Conservation (phyloP, 1,139 yeast species). For the Geotrichum aggregatum region DNA sequence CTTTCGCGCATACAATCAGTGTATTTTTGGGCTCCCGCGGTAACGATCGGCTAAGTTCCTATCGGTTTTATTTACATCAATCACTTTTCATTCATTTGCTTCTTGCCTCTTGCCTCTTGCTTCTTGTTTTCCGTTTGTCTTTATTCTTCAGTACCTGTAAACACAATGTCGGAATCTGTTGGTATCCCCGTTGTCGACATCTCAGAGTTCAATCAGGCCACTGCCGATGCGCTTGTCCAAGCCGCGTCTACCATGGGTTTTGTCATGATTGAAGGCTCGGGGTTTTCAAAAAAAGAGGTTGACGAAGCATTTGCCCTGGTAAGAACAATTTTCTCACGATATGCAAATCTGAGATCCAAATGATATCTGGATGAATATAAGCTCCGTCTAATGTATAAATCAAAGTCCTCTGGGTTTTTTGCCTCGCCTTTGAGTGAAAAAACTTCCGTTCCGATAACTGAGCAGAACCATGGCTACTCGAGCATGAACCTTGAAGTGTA, state of each 20-base stretch:
- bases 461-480: conserved; percentile 61
- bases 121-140: neutral
- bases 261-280: conserved; percentile 68
- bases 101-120: neutral
- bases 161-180: conserved; percentile 2
- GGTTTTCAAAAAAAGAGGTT: conserved; percentile 56
- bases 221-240: conserved; percentile 52
- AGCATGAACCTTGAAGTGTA: conserved; percentile 56
- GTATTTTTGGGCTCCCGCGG: too few relatives aligned
- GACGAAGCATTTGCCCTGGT: conserved; percentile 47
- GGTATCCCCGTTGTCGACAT: conserved; percentile 45
- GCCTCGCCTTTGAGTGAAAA: conserved; percentile 51
- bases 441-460: conserved; percentile 45
- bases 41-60: too few relatives aligned
- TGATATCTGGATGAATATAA: too few relatives aligned
- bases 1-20: too few relatives aligned
- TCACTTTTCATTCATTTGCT: too few relatives aligned
- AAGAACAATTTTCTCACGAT: neutral
- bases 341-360: too few relatives aligned
- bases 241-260: conserved; percentile 73
- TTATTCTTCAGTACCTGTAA: neutral
- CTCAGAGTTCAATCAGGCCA: conserved; percentile 41
- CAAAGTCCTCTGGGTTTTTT: conserved; percentile 52
- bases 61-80: too few relatives aligned
- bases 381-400: conserved; percentile 20